phyloP scores from a whole-genome alignment of 805 yeast species.

The Isabelozyma rhagii region DNA sequence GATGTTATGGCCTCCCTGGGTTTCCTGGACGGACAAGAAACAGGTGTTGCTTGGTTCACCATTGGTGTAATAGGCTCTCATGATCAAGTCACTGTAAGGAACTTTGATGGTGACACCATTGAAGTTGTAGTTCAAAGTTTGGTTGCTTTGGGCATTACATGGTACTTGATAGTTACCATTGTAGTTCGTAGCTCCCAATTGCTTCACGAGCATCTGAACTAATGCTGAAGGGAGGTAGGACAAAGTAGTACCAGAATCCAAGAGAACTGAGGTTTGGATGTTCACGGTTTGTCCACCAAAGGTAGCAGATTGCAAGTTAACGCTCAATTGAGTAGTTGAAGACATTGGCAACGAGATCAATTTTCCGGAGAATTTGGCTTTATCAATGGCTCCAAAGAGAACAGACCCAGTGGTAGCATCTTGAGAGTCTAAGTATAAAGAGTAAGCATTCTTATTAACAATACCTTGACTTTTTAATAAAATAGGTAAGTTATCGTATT shows the following conservation, averaged over 20 bases:
- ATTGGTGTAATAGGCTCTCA: conserved; percentile 16
- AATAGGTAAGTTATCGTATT: conserved; percentile 26
- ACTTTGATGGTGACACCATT: conserved; percentile 9
- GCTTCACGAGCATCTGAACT: conserved; percentile 5
- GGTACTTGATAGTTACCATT: neutral
- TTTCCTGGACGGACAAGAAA: conserved; percentile 13
- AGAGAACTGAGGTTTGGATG: conserved; percentile 5
- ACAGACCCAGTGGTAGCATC: conserved; percentile 4
- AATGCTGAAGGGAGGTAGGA: conserved; percentile 12
- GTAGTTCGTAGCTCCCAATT: conserved; percentile 5
- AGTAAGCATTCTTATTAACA: conserved; percentile 21
- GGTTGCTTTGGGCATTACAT: conserved; percentile 6
- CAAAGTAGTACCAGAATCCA: conserved; percentile 19
- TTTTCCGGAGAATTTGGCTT: conserved; percentile 8
- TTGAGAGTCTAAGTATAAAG: conserved; percentile 15
- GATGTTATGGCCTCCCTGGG: conserved; percentile 20
- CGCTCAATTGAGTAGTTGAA: neutral
- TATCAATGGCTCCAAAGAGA: conserved; percentile 9
- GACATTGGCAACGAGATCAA: conserved; percentile 3
- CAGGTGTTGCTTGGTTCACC: conserved; percentile 36
- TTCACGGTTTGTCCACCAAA: conserved; percentile 2
- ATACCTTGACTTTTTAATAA: conserved; percentile 18
- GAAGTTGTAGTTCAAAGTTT: conserved; percentile 5
- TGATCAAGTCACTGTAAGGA: conserved; percentile 12
- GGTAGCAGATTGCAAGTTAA: neutral